phyloP scores from a whole-genome alignment of 306 rosid genomes.

The Mimosa bimucronata region DNA sequence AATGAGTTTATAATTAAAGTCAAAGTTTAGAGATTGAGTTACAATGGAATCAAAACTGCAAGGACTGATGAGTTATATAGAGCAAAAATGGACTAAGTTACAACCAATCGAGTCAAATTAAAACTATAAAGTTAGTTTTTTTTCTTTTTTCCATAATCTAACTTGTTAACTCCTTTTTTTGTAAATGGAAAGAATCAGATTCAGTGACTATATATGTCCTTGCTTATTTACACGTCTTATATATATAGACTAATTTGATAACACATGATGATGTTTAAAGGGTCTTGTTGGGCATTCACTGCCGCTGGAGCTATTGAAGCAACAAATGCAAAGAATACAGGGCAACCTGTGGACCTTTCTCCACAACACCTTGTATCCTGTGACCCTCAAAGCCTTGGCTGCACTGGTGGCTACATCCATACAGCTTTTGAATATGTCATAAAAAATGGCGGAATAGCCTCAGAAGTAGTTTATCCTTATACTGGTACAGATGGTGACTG shows the following conservation, averaged over 20 bases:
- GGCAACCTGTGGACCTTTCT: not conserved
- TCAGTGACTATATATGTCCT: not conserved
- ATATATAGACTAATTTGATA: not conserved
- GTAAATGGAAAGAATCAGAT: no score
- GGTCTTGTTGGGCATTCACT: not conserved
- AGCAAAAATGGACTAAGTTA: no score
- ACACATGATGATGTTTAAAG: not conserved
- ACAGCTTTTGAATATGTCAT: not conserved
- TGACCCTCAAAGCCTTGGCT: no score
- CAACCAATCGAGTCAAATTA: no score
- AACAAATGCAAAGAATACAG: not conserved
- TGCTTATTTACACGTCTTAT: not conserved
- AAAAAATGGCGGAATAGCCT: not conserved
- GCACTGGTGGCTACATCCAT: fast-evolving
- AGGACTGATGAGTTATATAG: no score
- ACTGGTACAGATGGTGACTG: not conserved
- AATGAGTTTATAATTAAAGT: no score
- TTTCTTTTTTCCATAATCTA: no score
- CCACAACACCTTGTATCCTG: not conserved
- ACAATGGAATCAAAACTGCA: no score
- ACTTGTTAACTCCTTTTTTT: no score
- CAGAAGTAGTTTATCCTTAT: not conserved
- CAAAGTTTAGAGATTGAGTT: not conserved
- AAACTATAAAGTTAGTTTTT: no score
- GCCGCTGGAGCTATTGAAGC: not conserved